Percentiles rank a stretch among this genome's conserved stretches.
phyloP scores from a whole-genome alignment of 2,329 filamentous ascomycete genomes.

The Fusarium fujikuroi region DNA sequence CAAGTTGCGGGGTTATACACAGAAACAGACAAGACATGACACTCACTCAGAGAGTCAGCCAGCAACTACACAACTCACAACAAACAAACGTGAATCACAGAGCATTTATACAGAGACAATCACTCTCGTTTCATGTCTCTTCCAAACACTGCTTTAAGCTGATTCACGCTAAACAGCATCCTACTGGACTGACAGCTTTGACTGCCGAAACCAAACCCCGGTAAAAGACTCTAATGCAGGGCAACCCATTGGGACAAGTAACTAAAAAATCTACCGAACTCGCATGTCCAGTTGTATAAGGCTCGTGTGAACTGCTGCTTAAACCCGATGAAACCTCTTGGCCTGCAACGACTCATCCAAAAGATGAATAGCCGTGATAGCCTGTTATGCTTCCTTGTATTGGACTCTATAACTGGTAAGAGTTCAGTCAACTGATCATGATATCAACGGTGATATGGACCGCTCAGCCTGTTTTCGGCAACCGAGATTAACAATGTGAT shows the following conservation, averaged over 20 bases:
- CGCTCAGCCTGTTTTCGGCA: not conserved
- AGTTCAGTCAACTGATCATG: not conserved
- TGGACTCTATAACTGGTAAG: not conserved
- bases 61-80: not conserved
- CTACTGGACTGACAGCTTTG: not conserved
- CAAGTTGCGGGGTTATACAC: slow-evolving; percentile 4
- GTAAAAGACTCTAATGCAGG: slow-evolving; percentile 6
- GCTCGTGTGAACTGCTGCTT: not conserved
- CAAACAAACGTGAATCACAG: not conserved
- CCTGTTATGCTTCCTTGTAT: slow-evolving; percentile 2
- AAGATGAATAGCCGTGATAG: not conserved
- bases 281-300: not conserved
- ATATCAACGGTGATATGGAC: not conserved
- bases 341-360: not conserved
- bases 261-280: slow-evolving; percentile 2
- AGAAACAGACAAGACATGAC: not conserved
- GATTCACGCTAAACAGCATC: not conserved
- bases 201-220: slow-evolving; percentile 19
- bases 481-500: slow-evolving; percentile 12
- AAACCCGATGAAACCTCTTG: not conserved
- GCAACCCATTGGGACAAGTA: slow-evolving; percentile 3
- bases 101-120: not conserved
- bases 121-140: not conserved
- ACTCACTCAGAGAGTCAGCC: not conserved
- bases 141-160: not conserved